A percentile compares a stretch with the other conserved stretches of the same genome.
These are phyloP conservation scores for Penicillium sp. DNA, from an alignment of 2,329 filamentous ascomycete species.

Conservation along the genomic window DNA sequence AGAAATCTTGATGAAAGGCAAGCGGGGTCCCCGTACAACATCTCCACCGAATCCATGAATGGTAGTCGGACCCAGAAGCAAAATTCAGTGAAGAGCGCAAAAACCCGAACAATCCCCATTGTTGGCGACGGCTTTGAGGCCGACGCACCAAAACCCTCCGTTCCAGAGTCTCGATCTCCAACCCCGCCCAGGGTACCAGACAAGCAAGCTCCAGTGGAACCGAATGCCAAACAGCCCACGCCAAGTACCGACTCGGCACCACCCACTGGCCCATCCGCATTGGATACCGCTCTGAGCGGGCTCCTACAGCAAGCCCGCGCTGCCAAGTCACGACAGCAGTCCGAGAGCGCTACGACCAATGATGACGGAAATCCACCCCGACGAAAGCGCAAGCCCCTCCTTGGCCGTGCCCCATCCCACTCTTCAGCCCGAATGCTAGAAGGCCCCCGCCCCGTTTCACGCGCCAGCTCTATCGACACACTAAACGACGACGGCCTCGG, in stretches of 20 bases:
- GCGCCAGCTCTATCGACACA: slow-evolving; percentile 50
- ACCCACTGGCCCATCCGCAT: slow-evolving; percentile 23
- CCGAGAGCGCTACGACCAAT: slow-evolving; percentile 16
- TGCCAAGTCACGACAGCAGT: slow-evolving; percentile 28
- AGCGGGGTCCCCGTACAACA: background rate
- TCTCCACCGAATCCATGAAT: background rate
- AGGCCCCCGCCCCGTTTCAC: slow-evolving; percentile 29
- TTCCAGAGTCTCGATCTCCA: slow-evolving; percentile 23
- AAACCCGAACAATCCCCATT: slow-evolving; percentile 11
- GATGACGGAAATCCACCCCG: slow-evolving; percentile 21
- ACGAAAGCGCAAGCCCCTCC: slow-evolving; percentile 35
- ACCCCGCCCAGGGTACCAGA: slow-evolving; percentile 17
- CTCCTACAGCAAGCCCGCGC: slow-evolving; percentile 41
- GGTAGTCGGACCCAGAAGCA: background rate
- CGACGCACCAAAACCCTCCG: slow-evolving; percentile 15
- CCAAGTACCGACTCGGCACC: slow-evolving; percentile 9
- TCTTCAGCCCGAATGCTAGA: slow-evolving; percentile 30
- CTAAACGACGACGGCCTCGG: slow-evolving; percentile 45
- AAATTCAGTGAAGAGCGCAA: background rate
- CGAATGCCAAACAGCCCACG: slow-evolving; percentile 16
- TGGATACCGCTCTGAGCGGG: slow-evolving; percentile 40
- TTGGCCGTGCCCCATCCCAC: slow-evolving; percentile 43
- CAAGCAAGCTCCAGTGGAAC: slow-evolving; percentile 6
- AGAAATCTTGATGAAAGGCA: background rate
- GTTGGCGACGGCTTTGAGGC: slow-evolving; percentile 17